These are phyloP conservation scores for Amanita rubescens DNA, from an alignment of 768 basidiomycete genomes.

Conservation along the genomic window DNA sequence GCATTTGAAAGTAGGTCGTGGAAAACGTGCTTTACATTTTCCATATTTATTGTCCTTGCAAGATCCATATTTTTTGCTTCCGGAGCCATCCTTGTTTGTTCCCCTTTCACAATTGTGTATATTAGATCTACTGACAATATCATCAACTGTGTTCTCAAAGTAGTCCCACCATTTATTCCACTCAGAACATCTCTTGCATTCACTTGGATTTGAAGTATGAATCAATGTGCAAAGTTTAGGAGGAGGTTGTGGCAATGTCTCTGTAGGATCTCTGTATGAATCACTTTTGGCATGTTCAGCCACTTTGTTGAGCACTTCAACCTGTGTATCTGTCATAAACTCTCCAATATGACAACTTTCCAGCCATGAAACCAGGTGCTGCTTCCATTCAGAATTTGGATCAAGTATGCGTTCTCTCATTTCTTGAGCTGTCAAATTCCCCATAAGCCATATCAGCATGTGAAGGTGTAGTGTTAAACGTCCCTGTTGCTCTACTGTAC, in stretches of 20 bases:
- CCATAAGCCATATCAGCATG: conserved; percentile 23
- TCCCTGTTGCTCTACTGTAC: conserved; percentile 26
- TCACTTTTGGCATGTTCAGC: background rate
- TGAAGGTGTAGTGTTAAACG: conserved; percentile 24
- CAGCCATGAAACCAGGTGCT: conserved; percentile 16
- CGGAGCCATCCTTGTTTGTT: conserved; percentile 12
- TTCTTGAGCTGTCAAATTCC: conserved; percentile 22
- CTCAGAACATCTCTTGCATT: too few species aligned
- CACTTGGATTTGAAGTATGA: too few species aligned
- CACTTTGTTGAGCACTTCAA: conserved; percentile 14
- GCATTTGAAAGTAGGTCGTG: conserved; percentile 12
- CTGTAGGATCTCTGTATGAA: too few species aligned
- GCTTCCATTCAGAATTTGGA: conserved; percentile 14
- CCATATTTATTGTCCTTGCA: conserved; percentile 16
- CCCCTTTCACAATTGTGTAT: conserved; percentile 19
- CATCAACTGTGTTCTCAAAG: conserved; percentile 17
- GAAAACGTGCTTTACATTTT: conserved; percentile 27
- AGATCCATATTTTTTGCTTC: conserved; percentile 5
- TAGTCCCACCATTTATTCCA: conserved; percentile 16
- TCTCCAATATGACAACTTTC: conserved; percentile 15
- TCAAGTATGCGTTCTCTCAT: conserved; percentile 21
- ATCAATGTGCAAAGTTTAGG: too few species aligned
- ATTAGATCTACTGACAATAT: conserved; percentile 21
- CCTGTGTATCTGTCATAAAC: conserved; percentile 21
- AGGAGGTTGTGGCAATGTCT: too few species aligned